phyloP scores from a whole-genome alignment of 352 stramenopile species.

The Pythium utonaiense region DNA sequence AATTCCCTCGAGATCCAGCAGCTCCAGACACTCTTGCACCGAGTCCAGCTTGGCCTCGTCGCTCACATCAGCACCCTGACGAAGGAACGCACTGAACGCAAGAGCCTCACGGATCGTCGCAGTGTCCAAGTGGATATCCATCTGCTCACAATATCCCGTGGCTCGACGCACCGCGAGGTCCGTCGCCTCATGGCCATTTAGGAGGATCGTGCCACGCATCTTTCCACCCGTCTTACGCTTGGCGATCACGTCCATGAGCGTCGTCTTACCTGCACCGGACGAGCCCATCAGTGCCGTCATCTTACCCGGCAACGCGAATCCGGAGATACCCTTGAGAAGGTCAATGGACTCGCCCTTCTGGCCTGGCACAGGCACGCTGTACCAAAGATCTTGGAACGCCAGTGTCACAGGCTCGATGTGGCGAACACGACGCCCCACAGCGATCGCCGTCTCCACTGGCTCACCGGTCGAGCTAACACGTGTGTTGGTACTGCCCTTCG shows the following conservation, averaged over 20 bases:
- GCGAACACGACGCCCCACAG: neutral
- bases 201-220: constrained; percentile 47
- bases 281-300: constrained; percentile 45
- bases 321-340: constrained; percentile 35
- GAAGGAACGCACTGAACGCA: constrained; percentile 89
- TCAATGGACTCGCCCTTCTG: constrained; percentile 15
- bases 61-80: constrained; percentile 33
- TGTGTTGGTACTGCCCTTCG: too few species aligned
- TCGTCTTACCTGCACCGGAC: constrained; percentile 80
- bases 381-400: constrained; percentile 29
- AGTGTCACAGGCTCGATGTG: constrained; percentile 24
- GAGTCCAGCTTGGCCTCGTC: constrained; percentile 32
- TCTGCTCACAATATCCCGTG: constrained; percentile 49
- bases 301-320: constrained; percentile 29
- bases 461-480: too few species aligned
- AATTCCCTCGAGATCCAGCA: constrained; percentile 31
- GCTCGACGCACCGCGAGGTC: constrained; percentile 16
- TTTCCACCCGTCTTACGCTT: constrained; percentile 82
- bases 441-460: too few species aligned
- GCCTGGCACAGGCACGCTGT: constrained; percentile 21
- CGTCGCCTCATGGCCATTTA: constrained; percentile 20
- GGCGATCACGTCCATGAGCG: constrained; percentile 89
- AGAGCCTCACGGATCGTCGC: constrained; percentile 91
- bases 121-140: constrained; percentile 83
- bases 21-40: constrained; percentile 38